Base-by-base conservation (phyloP, 2,329 filamentous ascomycete species). In the Colletotrichum cereale region DNA sequence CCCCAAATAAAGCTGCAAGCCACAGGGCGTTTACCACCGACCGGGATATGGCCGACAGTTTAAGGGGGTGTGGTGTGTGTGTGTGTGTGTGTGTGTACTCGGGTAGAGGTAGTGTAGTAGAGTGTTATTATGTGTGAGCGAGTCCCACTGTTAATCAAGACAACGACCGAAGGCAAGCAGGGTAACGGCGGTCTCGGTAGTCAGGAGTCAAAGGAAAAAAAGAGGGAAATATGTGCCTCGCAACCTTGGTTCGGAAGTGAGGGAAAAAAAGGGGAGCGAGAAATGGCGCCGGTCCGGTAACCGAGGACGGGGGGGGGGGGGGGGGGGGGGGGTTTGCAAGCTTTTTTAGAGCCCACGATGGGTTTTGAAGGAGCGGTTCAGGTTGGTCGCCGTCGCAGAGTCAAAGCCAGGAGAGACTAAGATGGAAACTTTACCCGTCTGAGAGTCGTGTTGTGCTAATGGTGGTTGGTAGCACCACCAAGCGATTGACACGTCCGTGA, bases 311-410 rank as follows among this genome's bases (percentile, higher is more conserved):
- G n/a, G n/a, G n/a, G n/a, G n/a, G n/a, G n/a, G n/a, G n/a, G n/a
- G n/a, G n/a, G n/a, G n/a, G n/a, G n/a, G n/a, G n/a, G n/a, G n/a
- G 65, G 68, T 55, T 53, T 60, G 53, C 58, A 71, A 68, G 65
- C 65, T 60, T 71, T 71, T 50, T 48, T 52, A 42, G 44, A 62
- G 53, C 44, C 53, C 62, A 56, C 66, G 69, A 71, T 55, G 65
- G 65, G 58, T 63, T 68, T 68, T 47, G 56, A 67, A 57, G 48
- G 63, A 67, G 31, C 34, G 67, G 67, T 71, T 71, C 69, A 71
- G 68, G 65, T 68, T 26, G 50, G 29, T 31, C 58, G 53, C 24
- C 58, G 68, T 47, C 52, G 50, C 29, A 53, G 31, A 68, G 69
- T 68, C 69, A 68, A 69, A 68, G 69, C 58, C 58, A 52, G 21